phyloP scores from a whole-genome alignment of 2,329 filamentous ascomycete genomes.

The Ophiostoma tasmaniense region DNA sequence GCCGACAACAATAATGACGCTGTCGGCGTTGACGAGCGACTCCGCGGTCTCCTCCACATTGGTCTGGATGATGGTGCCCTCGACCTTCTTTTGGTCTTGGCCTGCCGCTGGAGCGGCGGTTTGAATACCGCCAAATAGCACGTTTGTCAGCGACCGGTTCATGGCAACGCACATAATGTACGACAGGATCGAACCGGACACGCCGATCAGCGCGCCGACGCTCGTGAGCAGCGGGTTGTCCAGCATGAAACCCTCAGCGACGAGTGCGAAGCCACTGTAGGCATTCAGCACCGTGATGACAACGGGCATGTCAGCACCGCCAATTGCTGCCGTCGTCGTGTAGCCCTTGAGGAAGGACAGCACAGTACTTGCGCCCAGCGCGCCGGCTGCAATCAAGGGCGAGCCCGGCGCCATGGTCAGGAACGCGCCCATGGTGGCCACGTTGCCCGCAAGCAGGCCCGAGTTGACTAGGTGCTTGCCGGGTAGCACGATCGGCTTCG shows the following conservation, averaged over 20 bases:
- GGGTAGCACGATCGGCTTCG: constrained; percentile 61
- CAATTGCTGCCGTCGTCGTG: constrained; percentile 80
- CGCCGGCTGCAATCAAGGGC: constrained; percentile 69
- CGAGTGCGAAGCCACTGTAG: constrained; percentile 82
- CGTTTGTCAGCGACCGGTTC: constrained; percentile 84
- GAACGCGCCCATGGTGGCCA: constrained; percentile 77
- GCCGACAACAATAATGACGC: constrained; percentile 80
- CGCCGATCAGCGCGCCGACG: constrained; percentile 78
- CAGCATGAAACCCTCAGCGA: constrained; percentile 87
- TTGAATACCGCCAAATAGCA: constrained; percentile 71
- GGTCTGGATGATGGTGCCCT: constrained; percentile 70
- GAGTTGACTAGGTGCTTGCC: constrained; percentile 70
- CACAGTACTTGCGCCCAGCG: constrained; percentile 64
- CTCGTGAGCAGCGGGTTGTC: constrained; percentile 78
- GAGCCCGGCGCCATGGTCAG: constrained; percentile 72
- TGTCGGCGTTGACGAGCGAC: constrained; percentile 65
- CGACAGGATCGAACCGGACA: constrained; percentile 80
- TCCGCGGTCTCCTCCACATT: constrained; percentile 75
- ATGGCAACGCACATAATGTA: constrained; percentile 85
- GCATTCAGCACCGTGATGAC: constrained; percentile 87
- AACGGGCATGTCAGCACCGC: constrained; percentile 89
- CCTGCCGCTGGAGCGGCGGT: constrained; percentile 43
- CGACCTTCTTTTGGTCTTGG: constrained; percentile 64
- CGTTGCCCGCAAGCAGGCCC: constrained; percentile 64
- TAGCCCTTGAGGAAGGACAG: constrained; percentile 80